Conservation (phyloP, 2,329 filamentous ascomycete genomes). For the Aspergillus latus region DNA sequence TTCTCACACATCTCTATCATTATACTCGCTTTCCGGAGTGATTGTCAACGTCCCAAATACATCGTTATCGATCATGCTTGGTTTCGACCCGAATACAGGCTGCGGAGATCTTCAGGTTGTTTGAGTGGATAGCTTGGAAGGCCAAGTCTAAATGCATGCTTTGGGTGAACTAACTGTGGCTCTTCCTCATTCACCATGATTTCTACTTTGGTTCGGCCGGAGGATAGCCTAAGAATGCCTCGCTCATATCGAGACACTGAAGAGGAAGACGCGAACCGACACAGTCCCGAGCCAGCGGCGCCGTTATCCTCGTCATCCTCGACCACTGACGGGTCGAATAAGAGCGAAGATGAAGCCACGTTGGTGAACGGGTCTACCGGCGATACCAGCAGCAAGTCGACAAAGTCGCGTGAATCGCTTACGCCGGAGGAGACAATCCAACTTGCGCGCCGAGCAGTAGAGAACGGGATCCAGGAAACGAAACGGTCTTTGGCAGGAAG, state of each 20-base stretch:
- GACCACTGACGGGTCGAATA: conserved; percentile 28
- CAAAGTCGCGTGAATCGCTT: conserved; percentile 31
- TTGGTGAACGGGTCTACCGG: conserved; percentile 28
- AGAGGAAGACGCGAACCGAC: conserved; percentile 32
- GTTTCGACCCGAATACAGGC: conserved; percentile 15
- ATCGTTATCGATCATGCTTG: conserved; percentile 24
- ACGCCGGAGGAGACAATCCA: conserved; percentile 48
- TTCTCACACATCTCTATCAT: background rate
- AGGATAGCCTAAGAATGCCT: conserved; percentile 38
- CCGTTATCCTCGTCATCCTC: conserved; percentile 25
- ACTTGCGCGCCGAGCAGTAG: conserved; percentile 46
- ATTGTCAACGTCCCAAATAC: conserved; percentile 9
- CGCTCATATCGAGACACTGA: conserved; percentile 34
- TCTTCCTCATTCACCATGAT: conserved; percentile 24
- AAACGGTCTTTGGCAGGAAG: conserved; percentile 49
- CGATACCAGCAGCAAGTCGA: conserved; percentile 21
- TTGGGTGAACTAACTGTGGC: background rate
- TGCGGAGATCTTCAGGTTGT: conserved; percentile 16
- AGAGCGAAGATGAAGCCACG: conserved; percentile 31
- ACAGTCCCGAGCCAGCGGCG: conserved; percentile 30
- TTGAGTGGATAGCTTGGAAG: conserved; percentile 17
- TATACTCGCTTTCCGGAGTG: background rate
- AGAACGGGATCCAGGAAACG: conserved; percentile 48
- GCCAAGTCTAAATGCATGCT: conserved; percentile 5
- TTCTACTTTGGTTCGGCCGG: conserved; percentile 39